Evolutionary conservation across 73 alveolate genomes (phyloP), one percentile per base, ranked within the genome.

Genomic region (Paramecium biaurelia): DNA sequence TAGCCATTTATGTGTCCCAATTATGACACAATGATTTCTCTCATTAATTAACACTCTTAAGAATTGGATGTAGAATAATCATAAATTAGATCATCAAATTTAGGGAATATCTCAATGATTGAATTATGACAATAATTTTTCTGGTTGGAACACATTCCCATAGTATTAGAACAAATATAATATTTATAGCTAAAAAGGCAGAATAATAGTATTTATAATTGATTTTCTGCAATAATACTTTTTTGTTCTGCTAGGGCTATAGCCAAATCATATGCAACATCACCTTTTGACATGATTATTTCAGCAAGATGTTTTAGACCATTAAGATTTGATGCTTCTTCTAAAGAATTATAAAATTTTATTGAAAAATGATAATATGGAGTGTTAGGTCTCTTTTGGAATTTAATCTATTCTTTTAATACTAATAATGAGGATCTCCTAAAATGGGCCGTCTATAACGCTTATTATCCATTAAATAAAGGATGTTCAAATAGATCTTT

Each of bases 181-280:
- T 63, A 63, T 63, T 63, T 63, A 9, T 63, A 63, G 23, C 49
- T 63, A 12, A 63, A 14, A 26, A 63, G 45, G 11, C 84, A 63
- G 24, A 63, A 63, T 63, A 30, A 32, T 63, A 63, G 15, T 7
- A 32, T 24, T 12, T 63, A 12, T 32, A 30, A 63, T 63, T 63
- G 12, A 32, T 63, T 30, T 23, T 63, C 18, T 10, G 45, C 5
- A 12, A 63, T 20, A 15, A 2, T 63, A 30, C 24, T 32, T 30
- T 63, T 1, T 63, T 63, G 26, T 26, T 63, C 84, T 30, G 49
- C 2, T 15, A 63, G 12, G 0, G 23, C 18, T 14, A 26, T 1
- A 32, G 84, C 84, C 28, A 63, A 63, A 63, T 63, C 84, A 63
- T 63, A 63, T 7, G 84, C 84, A 21, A 63, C 47, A 63, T 63